Evolutionary conservation across 108 stramenopile species (phyloP).

Genomic region (Nitzschia sp.): DNA sequence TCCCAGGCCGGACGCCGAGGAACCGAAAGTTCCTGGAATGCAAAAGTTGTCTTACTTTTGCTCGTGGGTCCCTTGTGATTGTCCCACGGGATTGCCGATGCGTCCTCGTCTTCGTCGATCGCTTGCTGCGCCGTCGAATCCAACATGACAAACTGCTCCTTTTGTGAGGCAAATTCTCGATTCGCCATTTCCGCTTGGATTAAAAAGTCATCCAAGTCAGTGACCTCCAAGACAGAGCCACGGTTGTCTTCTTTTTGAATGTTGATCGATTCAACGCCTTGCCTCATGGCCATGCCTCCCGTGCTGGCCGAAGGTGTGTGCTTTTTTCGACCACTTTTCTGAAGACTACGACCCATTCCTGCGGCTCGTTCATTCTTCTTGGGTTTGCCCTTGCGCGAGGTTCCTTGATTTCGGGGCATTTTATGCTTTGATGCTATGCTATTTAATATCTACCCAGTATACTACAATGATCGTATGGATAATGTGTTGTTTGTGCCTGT

Average conservation of each 20-base stretch:
- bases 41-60: slow-evolving; percentile 52
- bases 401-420: slow-evolving; percentile 91
- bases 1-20: slow-evolving; percentile 95
- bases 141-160: slow-evolving; percentile 74
- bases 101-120: slow-evolving; percentile 17
- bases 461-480: too few relatives aligned
- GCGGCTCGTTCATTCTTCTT: slow-evolving; percentile 82
- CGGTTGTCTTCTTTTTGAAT: slow-evolving; percentile 54
- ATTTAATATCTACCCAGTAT: too few relatives aligned
- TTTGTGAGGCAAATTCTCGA: slow-evolving; percentile 85
- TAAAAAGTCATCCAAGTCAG: slow-evolving; percentile 93
- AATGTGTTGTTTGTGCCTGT: too few relatives aligned
- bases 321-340: slow-evolving; percentile 59
- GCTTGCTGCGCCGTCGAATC: slow-evolving; percentile 50
- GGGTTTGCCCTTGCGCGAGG: slow-evolving; percentile 89
- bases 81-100: background rate
- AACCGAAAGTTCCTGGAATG: slow-evolving; percentile 87
- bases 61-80: slow-evolving; percentile 6
- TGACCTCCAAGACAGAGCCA: slow-evolving; percentile 85
- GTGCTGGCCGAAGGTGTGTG: slow-evolving; percentile 64
- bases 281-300: slow-evolving; percentile 77
- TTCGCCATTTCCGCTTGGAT: slow-evolving; percentile 91
- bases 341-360: slow-evolving; percentile 82
- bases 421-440: background rate
- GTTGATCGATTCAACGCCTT: slow-evolving; percentile 71